These are phyloP conservation scores for Leishmania lainsoni DNA, from an alignment of 208 protist genomes.

Conservation along the genomic window DNA sequence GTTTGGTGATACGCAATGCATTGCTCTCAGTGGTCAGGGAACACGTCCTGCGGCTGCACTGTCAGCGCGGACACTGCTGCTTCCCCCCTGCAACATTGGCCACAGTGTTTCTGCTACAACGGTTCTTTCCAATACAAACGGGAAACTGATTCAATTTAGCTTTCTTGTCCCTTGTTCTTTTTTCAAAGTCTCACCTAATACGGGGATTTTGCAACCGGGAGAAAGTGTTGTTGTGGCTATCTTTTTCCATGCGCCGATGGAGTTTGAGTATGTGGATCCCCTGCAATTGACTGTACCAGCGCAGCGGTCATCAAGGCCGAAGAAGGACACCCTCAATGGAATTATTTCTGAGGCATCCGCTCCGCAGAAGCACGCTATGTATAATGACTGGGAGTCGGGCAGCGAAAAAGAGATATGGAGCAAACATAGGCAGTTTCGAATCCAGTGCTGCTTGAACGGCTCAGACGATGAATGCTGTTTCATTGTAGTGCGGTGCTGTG, in stretches of 20 bases:
- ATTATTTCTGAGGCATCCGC: neutral
- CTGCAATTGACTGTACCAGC: conserved; percentile 4
- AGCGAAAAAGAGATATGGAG: conserved; percentile 19
- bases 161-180: conserved; percentile 15
- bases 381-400: conserved; percentile 27
- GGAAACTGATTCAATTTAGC: conserved; percentile 23
- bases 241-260: conserved; percentile 27
- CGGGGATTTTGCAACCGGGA: conserved; percentile 36
- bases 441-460: conserved; percentile 26
- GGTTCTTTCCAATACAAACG: conserved; percentile 33
- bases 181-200: conserved; percentile 32
- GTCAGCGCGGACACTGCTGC: conserved; percentile 29
- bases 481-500: conserved; percentile 28
- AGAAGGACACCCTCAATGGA: conserved; percentile 3
- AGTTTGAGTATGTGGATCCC: conserved; percentile 16
- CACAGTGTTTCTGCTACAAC: conserved; percentile 31
- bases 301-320: conserved; percentile 7
- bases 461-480: conserved; percentile 22
- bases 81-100: conserved; percentile 35
- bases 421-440: conserved; percentile 25
- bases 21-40: conserved; percentile 27
- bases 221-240: conserved; percentile 32
- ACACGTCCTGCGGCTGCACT: conserved; percentile 13
- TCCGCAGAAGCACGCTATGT: conserved; percentile 14
- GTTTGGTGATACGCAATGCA: conserved; percentile 29